These are phyloP conservation scores for Alternaria metachromatica DNA, from an alignment of 2,329 filamentous ascomycete genomes.

Conservation along the genomic window DNA sequence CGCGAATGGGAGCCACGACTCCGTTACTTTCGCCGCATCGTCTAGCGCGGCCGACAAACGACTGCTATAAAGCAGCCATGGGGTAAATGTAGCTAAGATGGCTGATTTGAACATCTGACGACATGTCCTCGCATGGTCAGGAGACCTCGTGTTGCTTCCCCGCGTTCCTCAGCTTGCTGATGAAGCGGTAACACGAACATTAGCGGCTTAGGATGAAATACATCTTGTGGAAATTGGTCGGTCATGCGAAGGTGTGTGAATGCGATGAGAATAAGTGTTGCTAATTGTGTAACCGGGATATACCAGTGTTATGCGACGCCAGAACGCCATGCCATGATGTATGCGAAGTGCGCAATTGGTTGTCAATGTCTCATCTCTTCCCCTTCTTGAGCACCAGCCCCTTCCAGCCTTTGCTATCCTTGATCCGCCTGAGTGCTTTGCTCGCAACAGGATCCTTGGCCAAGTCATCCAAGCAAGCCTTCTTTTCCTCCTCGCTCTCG, in stretches of 20 bases:
- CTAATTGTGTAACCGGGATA: neutral
- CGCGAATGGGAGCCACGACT: neutral
- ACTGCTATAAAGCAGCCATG: neutral
- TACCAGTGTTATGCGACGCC: neutral
- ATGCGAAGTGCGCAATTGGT: neutral
- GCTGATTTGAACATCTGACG: neutral
- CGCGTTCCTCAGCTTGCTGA: neutral
- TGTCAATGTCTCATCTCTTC: conserved; percentile 27
- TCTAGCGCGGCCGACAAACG: rapidly evolving
- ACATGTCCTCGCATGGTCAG: neutral
- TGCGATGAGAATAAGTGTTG: neutral
- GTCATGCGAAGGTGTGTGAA: too few species aligned
- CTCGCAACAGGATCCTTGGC: conserved; percentile 38
- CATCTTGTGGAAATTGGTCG: too few species aligned
- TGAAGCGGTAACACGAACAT: neutral
- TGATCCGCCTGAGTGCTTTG: conserved; percentile 42
- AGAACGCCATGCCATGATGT: neutral
- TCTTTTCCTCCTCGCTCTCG: conserved; percentile 41
- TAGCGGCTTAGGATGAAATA: neutral
- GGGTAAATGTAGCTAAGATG: neutral
- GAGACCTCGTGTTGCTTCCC: conserved; percentile 10
- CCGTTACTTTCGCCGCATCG: neutral
- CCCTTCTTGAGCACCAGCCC: conserved; percentile 47
- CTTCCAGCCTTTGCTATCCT: conserved; percentile 47
- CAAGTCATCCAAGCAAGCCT: conserved; percentile 41